Conservation (phyloP, 2,329 filamentous ascomycete genomes). For the Talaromyces sp. region DNA sequence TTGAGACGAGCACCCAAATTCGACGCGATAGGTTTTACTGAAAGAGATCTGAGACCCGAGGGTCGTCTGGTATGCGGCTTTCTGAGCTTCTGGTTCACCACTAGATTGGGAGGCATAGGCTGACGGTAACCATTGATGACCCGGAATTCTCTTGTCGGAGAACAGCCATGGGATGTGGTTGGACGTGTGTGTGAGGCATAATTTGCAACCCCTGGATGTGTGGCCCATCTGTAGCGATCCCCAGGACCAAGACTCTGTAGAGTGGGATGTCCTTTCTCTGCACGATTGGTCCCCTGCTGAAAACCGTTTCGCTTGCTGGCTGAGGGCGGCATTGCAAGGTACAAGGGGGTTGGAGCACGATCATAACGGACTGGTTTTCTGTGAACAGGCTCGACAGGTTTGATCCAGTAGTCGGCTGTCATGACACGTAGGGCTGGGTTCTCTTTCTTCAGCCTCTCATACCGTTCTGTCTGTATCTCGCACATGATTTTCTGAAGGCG, state of each 20-base stretch:
- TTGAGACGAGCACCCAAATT: conserved; percentile 16
- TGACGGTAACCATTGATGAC: conserved; percentile 11
- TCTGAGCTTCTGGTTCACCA: conserved; percentile 15
- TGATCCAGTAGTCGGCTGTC: conserved; percentile 18
- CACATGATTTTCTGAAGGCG: conserved; percentile 25
- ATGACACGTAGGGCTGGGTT: conserved; percentile 17
- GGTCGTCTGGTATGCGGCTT: conserved; percentile 5
- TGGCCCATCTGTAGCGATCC: conserved; percentile 4
- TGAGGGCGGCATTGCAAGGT: conserved; percentile 7
- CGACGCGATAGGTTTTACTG: conserved; percentile 16
- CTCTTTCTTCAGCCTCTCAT: conserved; percentile 15
- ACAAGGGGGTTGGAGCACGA: conserved; percentile 8
- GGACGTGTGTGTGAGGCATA: background rate
- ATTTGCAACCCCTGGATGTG: background rate
- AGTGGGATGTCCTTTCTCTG: background rate
- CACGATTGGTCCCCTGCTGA: background rate
- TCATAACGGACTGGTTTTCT: background rate
- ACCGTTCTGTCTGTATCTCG: conserved; percentile 24
- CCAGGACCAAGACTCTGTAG: conserved; percentile 9
- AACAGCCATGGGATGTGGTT: background rate
- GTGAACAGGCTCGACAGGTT: background rate
- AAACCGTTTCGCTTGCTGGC: background rate
- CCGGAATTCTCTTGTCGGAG: background rate
- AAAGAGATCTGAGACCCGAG: conserved; percentile 13
- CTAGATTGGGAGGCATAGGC: conserved; percentile 7